Percentiles rank a stretch among this genome's conserved stretches.
These are phyloP conservation scores for Meyerozyma athensensis DNA, from an alignment of 1,139 yeast species.

Conservation along the genomic window DNA sequence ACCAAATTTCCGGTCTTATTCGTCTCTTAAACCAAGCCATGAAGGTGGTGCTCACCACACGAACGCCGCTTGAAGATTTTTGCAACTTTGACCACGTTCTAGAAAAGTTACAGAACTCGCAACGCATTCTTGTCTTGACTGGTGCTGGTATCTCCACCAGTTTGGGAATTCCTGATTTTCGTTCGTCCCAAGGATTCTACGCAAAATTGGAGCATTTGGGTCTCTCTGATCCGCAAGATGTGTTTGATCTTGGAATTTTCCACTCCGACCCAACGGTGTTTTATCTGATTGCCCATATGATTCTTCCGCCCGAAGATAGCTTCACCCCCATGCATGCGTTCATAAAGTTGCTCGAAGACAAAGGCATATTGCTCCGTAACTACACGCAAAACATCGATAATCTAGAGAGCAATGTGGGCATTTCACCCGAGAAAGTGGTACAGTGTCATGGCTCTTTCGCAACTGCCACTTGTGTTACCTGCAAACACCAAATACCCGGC, in stretches of 20 bases:
- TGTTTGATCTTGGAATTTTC: constrained; percentile 74
- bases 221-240: constrained; percentile 88
- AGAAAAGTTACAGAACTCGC: constrained; percentile 36
- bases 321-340: constrained; percentile 86
- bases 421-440: constrained; percentile 62
- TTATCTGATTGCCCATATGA: constrained; percentile 83
- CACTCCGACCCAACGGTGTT: constrained; percentile 76
- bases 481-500: constrained; percentile 67
- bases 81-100: constrained; percentile 59
- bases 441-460: constrained; percentile 98
- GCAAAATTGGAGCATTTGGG: constrained; percentile 63
- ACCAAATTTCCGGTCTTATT: constrained; percentile 44
- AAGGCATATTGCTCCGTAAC: constrained; percentile 75
- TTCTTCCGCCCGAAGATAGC: constrained; percentile 71
- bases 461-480: constrained; percentile 80
- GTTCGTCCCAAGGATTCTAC: constrained; percentile 87
- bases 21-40: constrained; percentile 55
- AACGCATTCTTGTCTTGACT: constrained; percentile 71
- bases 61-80: constrained; percentile 50
- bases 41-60: constrained; percentile 50
- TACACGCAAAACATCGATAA: constrained; percentile 96
- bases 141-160: constrained; percentile 97
- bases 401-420: constrained; percentile 80
- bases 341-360: constrained; percentile 67
- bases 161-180: constrained; percentile 90